phyloP scores from a whole-genome alignment of 768 basidiomycete species.

The Pleurotus tuber-regium region DNA sequence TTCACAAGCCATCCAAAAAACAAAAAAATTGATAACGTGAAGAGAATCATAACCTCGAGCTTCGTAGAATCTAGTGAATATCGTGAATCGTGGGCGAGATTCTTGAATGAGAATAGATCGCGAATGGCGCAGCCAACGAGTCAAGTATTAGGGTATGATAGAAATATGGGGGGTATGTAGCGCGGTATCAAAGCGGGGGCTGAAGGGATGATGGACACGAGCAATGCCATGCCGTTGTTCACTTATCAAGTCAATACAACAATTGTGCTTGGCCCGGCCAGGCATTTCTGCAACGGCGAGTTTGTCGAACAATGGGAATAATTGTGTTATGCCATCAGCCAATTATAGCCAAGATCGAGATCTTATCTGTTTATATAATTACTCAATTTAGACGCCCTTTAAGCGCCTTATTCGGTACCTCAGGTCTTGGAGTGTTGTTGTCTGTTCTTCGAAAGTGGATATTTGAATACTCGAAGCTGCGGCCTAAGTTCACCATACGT shows the following conservation, averaged over 20 bases:
- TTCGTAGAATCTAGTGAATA: neutral
- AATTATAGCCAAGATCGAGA: neutral
- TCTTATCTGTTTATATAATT: neutral
- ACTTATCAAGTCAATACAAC: neutral
- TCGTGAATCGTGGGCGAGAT: slow-evolving; percentile 6
- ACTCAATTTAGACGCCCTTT: neutral
- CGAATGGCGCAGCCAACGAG: neutral
- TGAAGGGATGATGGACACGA: neutral
- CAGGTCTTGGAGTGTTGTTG: too few species aligned
- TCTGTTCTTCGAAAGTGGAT: too few species aligned
- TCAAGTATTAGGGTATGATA: neutral
- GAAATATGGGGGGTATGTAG: neutral
- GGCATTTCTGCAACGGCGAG: neutral
- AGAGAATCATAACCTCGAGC: neutral
- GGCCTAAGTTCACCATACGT: too few species aligned
- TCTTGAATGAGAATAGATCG: too few species aligned
- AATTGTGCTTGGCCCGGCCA: neutral
- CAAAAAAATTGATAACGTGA: neutral
- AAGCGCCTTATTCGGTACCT: too few species aligned
- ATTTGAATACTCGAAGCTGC: too few species aligned
- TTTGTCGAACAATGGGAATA: neutral
- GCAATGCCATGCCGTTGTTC: neutral
- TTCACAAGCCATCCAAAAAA: neutral
- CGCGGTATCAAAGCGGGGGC: slow-evolving; percentile 1
- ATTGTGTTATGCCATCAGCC: neutral